Evolutionary conservation across 1,139 yeast genomes (phyloP), one percentile per base, ranked within the genome.

Genomic region (Tardiomyces blankii): DNA sequence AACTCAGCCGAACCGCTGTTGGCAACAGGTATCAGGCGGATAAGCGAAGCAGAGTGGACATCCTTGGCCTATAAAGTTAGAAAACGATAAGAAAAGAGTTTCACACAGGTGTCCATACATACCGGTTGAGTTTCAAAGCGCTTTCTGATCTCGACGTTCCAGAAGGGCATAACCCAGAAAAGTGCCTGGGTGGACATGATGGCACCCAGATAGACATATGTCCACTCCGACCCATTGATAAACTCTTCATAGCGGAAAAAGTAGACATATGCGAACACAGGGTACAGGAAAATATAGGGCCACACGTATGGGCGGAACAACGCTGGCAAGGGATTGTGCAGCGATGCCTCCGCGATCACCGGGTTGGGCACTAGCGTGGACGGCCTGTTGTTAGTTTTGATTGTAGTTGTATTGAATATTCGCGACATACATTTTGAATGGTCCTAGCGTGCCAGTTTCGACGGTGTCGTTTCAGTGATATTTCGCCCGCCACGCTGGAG

Each of bases 111-210:
- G 25, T 4, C 7, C 5, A 14, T 14, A 30, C 35, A 5, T 30
- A 30, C 35, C 9, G 48, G 45, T 2, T 27, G 32, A 18, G 59
- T 55, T 41, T 51, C 52, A 68, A 91, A 88, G n/a, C 64, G 64
- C 35, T 86, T 75, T 51, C 78, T 76, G 50, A 91, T 68, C 47
- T 77, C 74, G 48, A 88, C 76, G 61, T 82, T 87, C 99, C 99
- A 91, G 60, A 84, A 84, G n/a, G 98, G 96, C 78, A 88, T 78
- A 63, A 91, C 75, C 82, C 91, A 77, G 48, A 91, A 68, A 62
- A 91, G 70, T 49, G 81, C 69, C 61, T 91, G 93, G 47, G 83
- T 51, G 7, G 95, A 79, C 30, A 82, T 65, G 46, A 89, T 73
- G 8, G 87, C 65, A 48, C 94, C 83, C 42, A 87, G 69, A 58